Percentiles rank a stretch among this genome's conserved stretches.
phyloP scores from a whole-genome alignment of 176 grass and related monocot species.

The Oryza brachyantha region DNA sequence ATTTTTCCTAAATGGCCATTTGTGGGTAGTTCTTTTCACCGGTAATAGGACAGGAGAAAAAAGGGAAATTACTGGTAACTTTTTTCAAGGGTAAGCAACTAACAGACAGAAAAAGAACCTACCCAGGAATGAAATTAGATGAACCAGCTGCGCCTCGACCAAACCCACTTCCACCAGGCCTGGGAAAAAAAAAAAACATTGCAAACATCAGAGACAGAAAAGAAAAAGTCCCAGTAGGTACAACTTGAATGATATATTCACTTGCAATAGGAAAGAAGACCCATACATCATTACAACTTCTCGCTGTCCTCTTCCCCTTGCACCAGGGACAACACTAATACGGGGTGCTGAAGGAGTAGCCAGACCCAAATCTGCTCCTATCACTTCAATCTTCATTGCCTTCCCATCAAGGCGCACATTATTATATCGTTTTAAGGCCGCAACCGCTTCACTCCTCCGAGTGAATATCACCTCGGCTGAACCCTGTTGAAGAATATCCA shows the following conservation, averaged over 20 bases:
- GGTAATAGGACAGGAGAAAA: not conserved
- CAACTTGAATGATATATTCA: not conserved
- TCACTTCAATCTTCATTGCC: conserved; percentile 87
- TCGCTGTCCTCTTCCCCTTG: conserved; percentile 65
- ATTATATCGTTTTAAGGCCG: conserved; percentile 84
- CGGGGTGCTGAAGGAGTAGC: conserved; percentile 36
- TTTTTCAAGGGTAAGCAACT: not conserved
- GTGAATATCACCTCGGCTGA: conserved; percentile 88
- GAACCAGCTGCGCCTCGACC: conserved; percentile 45
- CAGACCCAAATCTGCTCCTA: conserved; percentile 69
- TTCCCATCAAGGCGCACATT: conserved; percentile 95
- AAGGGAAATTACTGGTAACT: not conserved
- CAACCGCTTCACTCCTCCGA: conserved; percentile 81
- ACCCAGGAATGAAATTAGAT: conserved; percentile 63
- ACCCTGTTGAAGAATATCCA: conserved; percentile 62
- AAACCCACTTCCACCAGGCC: conserved; percentile 35
- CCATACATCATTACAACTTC: conserved; percentile 92
- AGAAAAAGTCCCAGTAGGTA: not conserved
- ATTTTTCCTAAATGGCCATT: not conserved
- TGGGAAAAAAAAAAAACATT: conserved; percentile 35
- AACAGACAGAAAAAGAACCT: conserved; percentile 26
- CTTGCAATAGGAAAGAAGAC: conserved; percentile 21
- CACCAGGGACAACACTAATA: conserved; percentile 60
- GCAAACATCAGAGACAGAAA: not conserved
- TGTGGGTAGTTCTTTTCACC: not conserved